These are phyloP conservation scores for Flaveria ramosissima DNA, from an alignment of 129 eudicot species.

Conservation along the genomic window DNA sequence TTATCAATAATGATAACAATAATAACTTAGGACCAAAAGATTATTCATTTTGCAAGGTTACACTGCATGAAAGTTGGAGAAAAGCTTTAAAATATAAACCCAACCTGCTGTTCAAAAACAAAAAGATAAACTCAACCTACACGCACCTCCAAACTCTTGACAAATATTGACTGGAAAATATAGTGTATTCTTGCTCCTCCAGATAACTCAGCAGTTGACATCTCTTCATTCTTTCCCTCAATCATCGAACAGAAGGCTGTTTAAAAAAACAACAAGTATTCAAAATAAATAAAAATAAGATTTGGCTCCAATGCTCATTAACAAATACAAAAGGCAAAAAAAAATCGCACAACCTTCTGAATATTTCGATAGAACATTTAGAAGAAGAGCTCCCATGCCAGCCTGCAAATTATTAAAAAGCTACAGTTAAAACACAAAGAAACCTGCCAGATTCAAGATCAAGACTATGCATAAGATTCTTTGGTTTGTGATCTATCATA, in stretches of 20 bases:
- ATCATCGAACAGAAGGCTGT: conserved; percentile 90
- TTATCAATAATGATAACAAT: neutral
- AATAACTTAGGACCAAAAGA: too few species aligned
- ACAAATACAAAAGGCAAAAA: neutral
- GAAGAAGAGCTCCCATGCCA: conserved; percentile 85
- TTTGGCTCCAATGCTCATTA: conserved; percentile 1
- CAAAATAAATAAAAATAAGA: neutral
- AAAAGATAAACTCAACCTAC: conserved; percentile 8
- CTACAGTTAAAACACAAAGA: neutral
- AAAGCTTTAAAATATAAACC: conserved; percentile 12
- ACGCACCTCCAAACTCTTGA: conserved; percentile 93
- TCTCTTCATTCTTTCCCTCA: conserved; percentile 95
- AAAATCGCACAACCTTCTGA: conserved; percentile 61
- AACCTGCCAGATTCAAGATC: conserved; percentile 3
- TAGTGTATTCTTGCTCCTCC: conserved; percentile 97
- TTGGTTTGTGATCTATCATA: conserved; percentile 4
- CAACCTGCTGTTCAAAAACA: neutral
- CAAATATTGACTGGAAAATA: conserved; percentile 91
- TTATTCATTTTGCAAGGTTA: neutral
- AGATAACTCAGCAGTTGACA: conserved; percentile 91
- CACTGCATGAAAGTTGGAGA: neutral
- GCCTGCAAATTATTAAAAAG: conserved; percentile 49
- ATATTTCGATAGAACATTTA: conserved; percentile 87
- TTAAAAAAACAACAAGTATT: conserved; percentile 20
- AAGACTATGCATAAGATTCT: neutral